Evolutionary conservation across 495 filamentous ascomycete species (phyloP), one percentile per base, ranked within the genome.

Genomic region (Parathielavia appendiculata): DNA sequence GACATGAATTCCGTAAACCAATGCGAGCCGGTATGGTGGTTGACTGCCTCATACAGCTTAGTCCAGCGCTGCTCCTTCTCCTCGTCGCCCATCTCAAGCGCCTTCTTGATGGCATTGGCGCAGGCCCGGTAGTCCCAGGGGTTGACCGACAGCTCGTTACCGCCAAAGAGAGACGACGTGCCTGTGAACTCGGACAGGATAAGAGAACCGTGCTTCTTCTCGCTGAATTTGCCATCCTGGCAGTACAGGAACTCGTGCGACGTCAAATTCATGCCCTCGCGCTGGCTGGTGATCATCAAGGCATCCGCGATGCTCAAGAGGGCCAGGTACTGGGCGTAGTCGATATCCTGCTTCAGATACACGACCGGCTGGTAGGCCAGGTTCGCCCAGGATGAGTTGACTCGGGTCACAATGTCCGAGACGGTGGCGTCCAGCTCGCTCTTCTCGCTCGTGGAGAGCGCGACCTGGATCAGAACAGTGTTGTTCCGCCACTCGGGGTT

Each of bases 161-260:
- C 81, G 12, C 83, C 84, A 64, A 96, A 95, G 30, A 97, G 80
- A 1, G 88, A 87, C 10, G 91, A 85, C 64, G 89, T 93, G 39
- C 92, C 92, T 13, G 92, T 95, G 69, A 97, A 97, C 70, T 97
- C 92, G 59, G 88, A 92, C 14, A 97, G 76, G 62, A 97, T 95
- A 50, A 97, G 77, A 3, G 91, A 90, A 9, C 90, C 89, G 68
- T 91, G 85, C 66, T 87, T 91, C 71, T 89, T 89, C 52, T 84
- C 77, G 22, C 79, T 76, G 49, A 70, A 65, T 63, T 81, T 83
- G n/a, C 90, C 90, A 70, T 96, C 92, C 69, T 97, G 92, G 63
- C 91, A 96, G 61, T 88, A 91, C 32, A 96, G 81, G 67, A 89
- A 97, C 71, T 97, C 92, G 66, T 96, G 92, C 46, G 85, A 88